Base-by-base conservation (phyloP, 257 asterid genomes). In the Solanum appendiculatum region DNA sequence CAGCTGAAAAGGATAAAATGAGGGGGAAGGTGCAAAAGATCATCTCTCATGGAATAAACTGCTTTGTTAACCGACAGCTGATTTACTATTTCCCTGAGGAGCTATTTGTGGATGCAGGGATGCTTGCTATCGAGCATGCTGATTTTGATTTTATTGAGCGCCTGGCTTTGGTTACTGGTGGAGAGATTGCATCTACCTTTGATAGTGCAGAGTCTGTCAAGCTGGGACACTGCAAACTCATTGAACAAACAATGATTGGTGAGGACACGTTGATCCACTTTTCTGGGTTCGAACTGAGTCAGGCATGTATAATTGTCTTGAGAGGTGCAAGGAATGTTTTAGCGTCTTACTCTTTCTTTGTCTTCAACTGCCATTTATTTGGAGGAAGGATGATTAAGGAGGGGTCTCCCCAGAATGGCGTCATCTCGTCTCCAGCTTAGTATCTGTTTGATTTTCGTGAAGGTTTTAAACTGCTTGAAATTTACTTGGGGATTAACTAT, bases 101-200 rank as follows among this genome's bases (percentile, higher is more conserved):
- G 86, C 91, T 94, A 33, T 97, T 97, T 92, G 99, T 98, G 48
- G 98, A 95, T 90, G 95, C 98, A 72, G 98, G 98, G 81, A 91
- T 95, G 51, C 98, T 97, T 44, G 98, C 98, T 25, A 94, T 97
- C 56, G 98, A 95, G 91, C 99, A 97, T 93, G 99, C 99, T 75
- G 98, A 95, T 91, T 97, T 94, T 91, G 98, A 97, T 89, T 98
- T 98, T 75, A 97, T 97, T 85, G 99, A 97, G 92, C 93, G 97
- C 6, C 89, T 97, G 73, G 98, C 91, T 84, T 98, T 97, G 86
- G 99, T 95, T 87, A 95, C 98, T 74, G 99, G 99, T 20, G 98
- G 98, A 86, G 98, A 94, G 70, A 95, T 97, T 39, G 96, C 99
- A 54, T 97, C 99, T 18, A 97, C 98, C 42, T 97, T 97, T 88